Evolutionary conservation across 768 basidiomycete species (phyloP), one percentile per base, ranked within the genome.

Genomic region (Trametopsis cervina): DNA sequence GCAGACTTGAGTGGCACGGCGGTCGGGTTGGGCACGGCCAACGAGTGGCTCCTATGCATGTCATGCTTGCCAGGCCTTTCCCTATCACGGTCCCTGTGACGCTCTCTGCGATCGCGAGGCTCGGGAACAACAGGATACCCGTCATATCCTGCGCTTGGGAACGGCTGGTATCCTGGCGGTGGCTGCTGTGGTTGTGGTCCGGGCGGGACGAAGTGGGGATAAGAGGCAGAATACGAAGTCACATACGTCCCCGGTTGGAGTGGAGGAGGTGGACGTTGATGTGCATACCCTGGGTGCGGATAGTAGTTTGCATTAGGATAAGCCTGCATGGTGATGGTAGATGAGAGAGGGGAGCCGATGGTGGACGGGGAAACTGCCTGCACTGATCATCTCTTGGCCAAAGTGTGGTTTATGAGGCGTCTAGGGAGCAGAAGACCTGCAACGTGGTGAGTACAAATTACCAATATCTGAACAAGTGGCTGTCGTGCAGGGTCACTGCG

Each of bases 1-100:
- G 79, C 80, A 26, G 83, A 75, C 63, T 73, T 83, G 35, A 80
- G 66, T 2, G 65, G 68, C 41, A 60, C 63, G 29, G 65, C 39
- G 10, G n/a, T 41, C 11, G 42, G 42, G 27, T 45, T 42, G 4
- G 47, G 47, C 4, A 40, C 40, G 9, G 51, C 25, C 17, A 52
- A 5, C 13, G 47, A 36, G n/a, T 48, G 43, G 20, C 42, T 46
- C 24, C 47, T 36, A 15, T 33, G 18, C 40, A 27, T 38, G 43
- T 20, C 37, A 26, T 22, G 26, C 38, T 13, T 42, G 38, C 26
- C 29, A 33, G 29, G 29, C 15, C 29, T 33, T 15, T 33, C 29
- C 29, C 29, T 33, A 7, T 33, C 29, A 7, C 29, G 7, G 29
- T 33, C 29, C 15, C 29, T 33, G 39, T 35, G 9, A 40, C 21